These are phyloP conservation scores for Westerdykella aurantiaca DNA, from an alignment of 2,329 filamentous ascomycete genomes.

Conservation along the genomic window DNA sequence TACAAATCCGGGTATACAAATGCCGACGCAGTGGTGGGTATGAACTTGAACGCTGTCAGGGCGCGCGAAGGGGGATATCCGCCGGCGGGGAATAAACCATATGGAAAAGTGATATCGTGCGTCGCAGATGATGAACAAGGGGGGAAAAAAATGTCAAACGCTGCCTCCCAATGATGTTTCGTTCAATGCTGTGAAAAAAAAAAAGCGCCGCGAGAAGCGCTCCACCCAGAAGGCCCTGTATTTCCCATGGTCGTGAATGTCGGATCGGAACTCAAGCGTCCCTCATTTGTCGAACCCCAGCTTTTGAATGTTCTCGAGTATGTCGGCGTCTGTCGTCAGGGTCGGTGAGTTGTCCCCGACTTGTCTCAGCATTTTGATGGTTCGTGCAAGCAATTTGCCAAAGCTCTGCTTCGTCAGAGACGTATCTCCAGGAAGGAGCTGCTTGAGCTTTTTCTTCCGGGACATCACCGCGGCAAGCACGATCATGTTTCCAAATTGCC, in stretches of 20 bases:
- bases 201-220: no score
- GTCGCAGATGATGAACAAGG: not conserved
- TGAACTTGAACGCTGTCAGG: not conserved
- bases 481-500: conserved; percentile 94
- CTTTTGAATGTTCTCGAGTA: conserved; percentile 50
- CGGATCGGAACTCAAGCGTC: no score
- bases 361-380: conserved; percentile 68
- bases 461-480: conserved; percentile 79
- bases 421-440: conserved; percentile 26
- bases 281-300: not conserved
- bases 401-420: conserved; percentile 23
- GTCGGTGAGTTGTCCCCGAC: conserved; percentile 69
- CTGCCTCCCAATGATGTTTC: no score
- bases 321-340: conserved; percentile 65
- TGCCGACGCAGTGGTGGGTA: no score
- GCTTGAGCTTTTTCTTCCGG: conserved; percentile 12
- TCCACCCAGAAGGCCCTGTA: no score
- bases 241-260: no score
- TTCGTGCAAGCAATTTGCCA: conserved; percentile 40
- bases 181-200: not conserved
- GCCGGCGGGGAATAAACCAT: no score
- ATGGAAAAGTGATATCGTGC: no score
- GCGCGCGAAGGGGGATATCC: not conserved
- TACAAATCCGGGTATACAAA: no score
- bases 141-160: not conserved